Conservation (phyloP, 2,329 filamentous ascomycete genomes). For the Hypocreales sp. region DNA sequence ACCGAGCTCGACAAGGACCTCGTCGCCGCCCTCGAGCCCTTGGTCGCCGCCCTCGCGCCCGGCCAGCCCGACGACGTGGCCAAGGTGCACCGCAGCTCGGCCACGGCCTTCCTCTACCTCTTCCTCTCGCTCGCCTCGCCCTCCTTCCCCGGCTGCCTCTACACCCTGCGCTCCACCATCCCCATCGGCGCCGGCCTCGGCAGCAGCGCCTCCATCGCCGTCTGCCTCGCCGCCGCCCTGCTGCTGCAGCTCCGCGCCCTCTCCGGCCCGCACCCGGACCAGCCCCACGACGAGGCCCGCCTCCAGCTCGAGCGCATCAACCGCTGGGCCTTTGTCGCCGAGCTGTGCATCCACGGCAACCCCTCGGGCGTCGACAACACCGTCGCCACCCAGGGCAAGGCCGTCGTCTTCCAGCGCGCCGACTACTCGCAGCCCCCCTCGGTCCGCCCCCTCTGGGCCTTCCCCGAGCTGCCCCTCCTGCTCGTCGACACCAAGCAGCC, state of each 20-base stretch:
- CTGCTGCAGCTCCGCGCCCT: constrained; percentile 79
- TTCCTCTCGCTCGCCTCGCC: constrained; percentile 76
- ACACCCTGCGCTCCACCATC: constrained; percentile 85
- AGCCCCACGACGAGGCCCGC: constrained; percentile 74
- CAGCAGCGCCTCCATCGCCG: constrained; percentile 85
- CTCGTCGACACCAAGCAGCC: constrained; percentile 79
- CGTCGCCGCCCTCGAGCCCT: constrained; percentile 63
- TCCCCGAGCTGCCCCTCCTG: constrained; percentile 81
- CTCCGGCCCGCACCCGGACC: constrained; percentile 81
- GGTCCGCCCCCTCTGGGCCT: constrained; percentile 66
- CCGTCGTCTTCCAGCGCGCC: constrained; percentile 72
- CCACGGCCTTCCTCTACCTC: constrained; percentile 79
- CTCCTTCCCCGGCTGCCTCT: constrained; percentile 66
- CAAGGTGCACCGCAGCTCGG: constrained; percentile 73
- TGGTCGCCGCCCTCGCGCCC: constrained; percentile 56
- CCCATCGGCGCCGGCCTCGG: constrained; percentile 84
- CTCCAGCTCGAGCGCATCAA: constrained; percentile 92
- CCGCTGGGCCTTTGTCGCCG: constrained; percentile 90
- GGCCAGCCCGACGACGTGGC: constrained; percentile 52
- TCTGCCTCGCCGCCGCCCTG: constrained; percentile 73
- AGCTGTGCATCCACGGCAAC: constrained; percentile 95
- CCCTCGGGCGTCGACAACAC: constrained; percentile 97
- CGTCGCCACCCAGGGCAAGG: constrained; percentile 83
- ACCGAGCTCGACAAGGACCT: constrained; percentile 75
- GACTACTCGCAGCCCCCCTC: constrained; percentile 64